A percentile compares a stretch with the other conserved stretches of the same genome.
Evolutionary conservation across 768 basidiomycete species (phyloP).

Genomic region (Multifurca ochricompacta): DNA sequence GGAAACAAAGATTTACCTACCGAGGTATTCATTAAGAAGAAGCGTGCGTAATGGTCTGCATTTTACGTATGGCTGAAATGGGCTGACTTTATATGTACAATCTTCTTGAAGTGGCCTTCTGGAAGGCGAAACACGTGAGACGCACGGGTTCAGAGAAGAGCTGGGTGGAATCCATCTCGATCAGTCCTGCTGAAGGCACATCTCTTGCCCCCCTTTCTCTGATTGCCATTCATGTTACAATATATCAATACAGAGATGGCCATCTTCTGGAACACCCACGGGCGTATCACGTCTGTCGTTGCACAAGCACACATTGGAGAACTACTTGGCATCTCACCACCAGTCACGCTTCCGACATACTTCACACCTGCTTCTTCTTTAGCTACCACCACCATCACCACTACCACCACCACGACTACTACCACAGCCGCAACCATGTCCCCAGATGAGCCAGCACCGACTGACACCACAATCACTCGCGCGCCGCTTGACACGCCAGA

Average conservation of each 20-base stretch:
- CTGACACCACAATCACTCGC: too few relatives aligned
- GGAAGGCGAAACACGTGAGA: constrained; percentile 56
- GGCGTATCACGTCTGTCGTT: constrained; percentile 45
- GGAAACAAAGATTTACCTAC: constrained; percentile 66
- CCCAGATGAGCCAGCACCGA: not conserved
- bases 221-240: not conserved
- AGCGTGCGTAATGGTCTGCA: constrained; percentile 38
- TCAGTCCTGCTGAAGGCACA: constrained; percentile 65
- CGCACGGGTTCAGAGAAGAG: constrained; percentile 43
- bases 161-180: constrained; percentile 49
- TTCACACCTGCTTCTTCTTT: constrained; percentile 23
- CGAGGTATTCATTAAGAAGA: constrained; percentile 72
- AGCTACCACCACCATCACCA: constrained; percentile 17
- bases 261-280: constrained; percentile 75
- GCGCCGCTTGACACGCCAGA: constrained; percentile 53
- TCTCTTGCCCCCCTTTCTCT: not conserved
- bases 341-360: constrained; percentile 26
- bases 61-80: not conserved
- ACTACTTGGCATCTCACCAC: constrained; percentile 43
- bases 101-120: constrained; percentile 52
- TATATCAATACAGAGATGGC: constrained; percentile 52
- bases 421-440: too few relatives aligned
- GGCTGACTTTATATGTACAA: not conserved
- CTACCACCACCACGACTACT: too few relatives aligned
- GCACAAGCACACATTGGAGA: constrained; percentile 56